Conservation (phyloP, 345 rosid species). For the Melastoma malabathricum region DNA sequence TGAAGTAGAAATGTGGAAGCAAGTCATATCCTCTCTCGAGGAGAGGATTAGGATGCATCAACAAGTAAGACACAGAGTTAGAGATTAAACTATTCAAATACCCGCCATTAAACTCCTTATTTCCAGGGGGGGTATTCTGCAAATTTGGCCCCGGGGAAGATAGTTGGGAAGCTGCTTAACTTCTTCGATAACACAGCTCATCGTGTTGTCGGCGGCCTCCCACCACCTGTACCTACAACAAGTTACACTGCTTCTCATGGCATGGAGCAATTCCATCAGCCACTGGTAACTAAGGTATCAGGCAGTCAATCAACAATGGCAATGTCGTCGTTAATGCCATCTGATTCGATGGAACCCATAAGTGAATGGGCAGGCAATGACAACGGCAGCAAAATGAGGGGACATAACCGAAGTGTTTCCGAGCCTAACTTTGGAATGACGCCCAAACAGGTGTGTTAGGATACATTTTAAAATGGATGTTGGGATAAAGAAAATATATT, state of each 20-base stretch:
- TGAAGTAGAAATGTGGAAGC: slow-evolving; percentile 62
- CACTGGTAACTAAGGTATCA: slow-evolving; percentile 33
- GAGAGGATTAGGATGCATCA: slow-evolving; percentile 64
- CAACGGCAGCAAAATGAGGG: slow-evolving; percentile 43
- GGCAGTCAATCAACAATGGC: slow-evolving; percentile 70
- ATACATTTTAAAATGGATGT: no score
- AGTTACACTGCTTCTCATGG: slow-evolving; percentile 27
- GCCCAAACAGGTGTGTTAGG: slow-evolving; percentile 49
- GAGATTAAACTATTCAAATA: no score
- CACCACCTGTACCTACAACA: slow-evolving; percentile 47
- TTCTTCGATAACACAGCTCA: slow-evolving; percentile 71
- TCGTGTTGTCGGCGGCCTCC: slow-evolving; percentile 70
- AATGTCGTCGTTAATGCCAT: slow-evolving; percentile 57
- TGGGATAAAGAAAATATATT: no score
- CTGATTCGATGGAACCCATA: slow-evolving; percentile 51
- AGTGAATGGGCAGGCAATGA: slow-evolving; percentile 12
- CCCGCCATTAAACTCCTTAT: not conserved
- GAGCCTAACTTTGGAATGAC: slow-evolving; percentile 72
- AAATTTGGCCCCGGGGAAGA: slow-evolving; percentile 60
- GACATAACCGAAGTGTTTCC: slow-evolving; percentile 65
- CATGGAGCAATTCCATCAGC: slow-evolving; percentile 26
- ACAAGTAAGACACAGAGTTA: slow-evolving; percentile 28
- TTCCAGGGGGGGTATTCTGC: slow-evolving; percentile 64
- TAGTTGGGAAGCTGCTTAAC: slow-evolving; percentile 66
- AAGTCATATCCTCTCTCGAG: slow-evolving; percentile 43